phyloP scores from a whole-genome alignment of 306 rosid genomes.

The Vigna reflexopilosa region DNA sequence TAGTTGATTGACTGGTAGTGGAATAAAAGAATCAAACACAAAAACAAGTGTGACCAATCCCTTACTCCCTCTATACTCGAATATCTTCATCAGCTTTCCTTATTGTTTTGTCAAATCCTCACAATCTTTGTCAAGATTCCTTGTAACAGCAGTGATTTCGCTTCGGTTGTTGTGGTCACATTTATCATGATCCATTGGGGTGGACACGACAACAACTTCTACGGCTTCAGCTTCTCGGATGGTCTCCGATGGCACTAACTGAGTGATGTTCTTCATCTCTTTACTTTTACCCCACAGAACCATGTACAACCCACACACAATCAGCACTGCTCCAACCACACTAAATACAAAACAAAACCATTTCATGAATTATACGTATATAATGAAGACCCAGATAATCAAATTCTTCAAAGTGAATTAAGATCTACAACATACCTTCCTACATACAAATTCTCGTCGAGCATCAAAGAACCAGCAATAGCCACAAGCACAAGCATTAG shows the following conservation, averaged over 20 bases:
- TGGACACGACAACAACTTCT: constrained; percentile 40
- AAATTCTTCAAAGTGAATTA: neutral
- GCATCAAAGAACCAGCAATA: constrained; percentile 45
- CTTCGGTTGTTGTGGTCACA: constrained; percentile 10
- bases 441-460: constrained; percentile 46
- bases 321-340: constrained; percentile 46
- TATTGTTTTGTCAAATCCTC: constrained; percentile 12
- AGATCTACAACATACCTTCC: constrained; percentile 43
- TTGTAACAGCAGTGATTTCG: neutral
- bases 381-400: neutral
- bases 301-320: constrained; percentile 51
- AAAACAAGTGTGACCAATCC: neutral
- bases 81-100: constrained; percentile 14
- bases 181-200: constrained; percentile 29
- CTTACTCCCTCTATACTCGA: neutral
- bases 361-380: neutral
- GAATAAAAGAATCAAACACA: constrained; percentile 2
- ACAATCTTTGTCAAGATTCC: constrained; percentile 11
- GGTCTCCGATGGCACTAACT: constrained; percentile 45
- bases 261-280: constrained; percentile 42
- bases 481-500: constrained; percentile 48
- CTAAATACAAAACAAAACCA: constrained; percentile 22
- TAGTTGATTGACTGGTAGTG: neutral
- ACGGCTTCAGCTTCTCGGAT: constrained; percentile 27
- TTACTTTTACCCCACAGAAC: constrained; percentile 56